Evolutionary conservation across 2,329 filamentous ascomycete species (phyloP), one percentile per base, ranked within the genome.

Genomic region (Chaetomiaceae sp.): DNA sequence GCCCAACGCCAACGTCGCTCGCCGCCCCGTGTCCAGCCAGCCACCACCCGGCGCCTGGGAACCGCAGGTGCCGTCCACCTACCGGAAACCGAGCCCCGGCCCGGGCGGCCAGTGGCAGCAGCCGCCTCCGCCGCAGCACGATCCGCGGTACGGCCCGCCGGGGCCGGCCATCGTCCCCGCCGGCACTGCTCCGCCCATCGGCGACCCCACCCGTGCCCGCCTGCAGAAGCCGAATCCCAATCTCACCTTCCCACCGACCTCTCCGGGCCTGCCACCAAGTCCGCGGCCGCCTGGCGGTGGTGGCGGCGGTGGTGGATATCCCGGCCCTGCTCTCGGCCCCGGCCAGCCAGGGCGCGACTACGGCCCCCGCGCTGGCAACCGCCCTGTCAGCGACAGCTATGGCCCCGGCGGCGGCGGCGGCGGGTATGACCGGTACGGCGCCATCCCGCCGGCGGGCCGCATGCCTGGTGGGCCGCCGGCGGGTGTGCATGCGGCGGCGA

Each of bases 31-130:
- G 19, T 69, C 71, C 9, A 66, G 65, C 30, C 71, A 73, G 38
- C 61, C 69, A 14, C 58, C 62, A 10, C 73, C 71, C 9, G 63
- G 65, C 14, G 70, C 71, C 15, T 75, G 69, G 66, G 69, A 71
- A 24, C 64, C 65, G 15, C 71, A 72, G 52, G 56, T 61, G 14
- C 65, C 67, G 1, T 53, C 58, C 3, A 68, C 64, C 1, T 72
- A 73, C 50, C 62, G 68, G 22, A 64, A 68, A 39, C 58, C 62
- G 11, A 72, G 62, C 52, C 70, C 65, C 53, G 69, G 60, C 55
- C 65, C 50, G 14, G 43, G 33, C 12, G 51, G 42, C 18, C 53
- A 47, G 9, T 46, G 48, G 38, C 45, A 45, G 33, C 42, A 52
- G 35, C 48, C 43, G 17, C 47, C 42, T 11, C 52, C 49, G 8